phyloP scores from a whole-genome alignment of 805 yeast genomes.

The Starmera dryadoides region DNA sequence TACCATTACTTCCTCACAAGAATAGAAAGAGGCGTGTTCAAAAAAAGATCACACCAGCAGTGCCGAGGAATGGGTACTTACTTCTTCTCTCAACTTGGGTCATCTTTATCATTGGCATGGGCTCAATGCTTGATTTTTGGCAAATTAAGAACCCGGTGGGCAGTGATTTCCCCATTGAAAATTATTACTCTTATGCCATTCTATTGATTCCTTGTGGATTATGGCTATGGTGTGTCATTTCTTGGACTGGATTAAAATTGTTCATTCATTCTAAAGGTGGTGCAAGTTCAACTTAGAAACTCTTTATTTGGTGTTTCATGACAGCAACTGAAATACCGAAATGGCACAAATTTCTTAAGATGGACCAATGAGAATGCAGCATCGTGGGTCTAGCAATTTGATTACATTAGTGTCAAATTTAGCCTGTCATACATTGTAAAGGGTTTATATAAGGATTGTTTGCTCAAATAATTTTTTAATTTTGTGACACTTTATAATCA shows the following conservation, averaged over 20 bases:
- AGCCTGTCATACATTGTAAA: not conserved
- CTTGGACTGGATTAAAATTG: conserved; percentile 78
- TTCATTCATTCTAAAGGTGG: conserved; percentile 75
- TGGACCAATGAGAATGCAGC: not conserved
- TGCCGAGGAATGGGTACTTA: conserved; percentile 4
- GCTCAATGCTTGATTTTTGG: conserved; percentile 5
- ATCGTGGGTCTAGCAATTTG: not conserved
- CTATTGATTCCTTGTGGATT: conserved; percentile 23
- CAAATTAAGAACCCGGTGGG: conserved; percentile 8
- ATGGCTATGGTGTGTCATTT: conserved; percentile 66
- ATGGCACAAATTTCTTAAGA: too few relatives aligned
- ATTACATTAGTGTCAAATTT: too few relatives aligned
- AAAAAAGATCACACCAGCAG: not conserved
- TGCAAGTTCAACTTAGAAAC: conserved; percentile 9
- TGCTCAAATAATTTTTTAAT: not conserved
- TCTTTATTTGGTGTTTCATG: not conserved
- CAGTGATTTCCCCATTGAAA: conserved; percentile 29
- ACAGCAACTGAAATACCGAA: not conserved
- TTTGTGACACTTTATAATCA: not conserved
- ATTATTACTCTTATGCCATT: conserved; percentile 29
- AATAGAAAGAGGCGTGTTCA: not conserved
- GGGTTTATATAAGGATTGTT: not conserved
- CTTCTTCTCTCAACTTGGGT: conserved; percentile 8
- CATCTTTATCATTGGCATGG: conserved; percentile 5
- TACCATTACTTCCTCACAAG: not conserved